phyloP scores from a whole-genome alignment of 1,284 basidiomycete genomes.

The Fomitopsis palustris region DNA sequence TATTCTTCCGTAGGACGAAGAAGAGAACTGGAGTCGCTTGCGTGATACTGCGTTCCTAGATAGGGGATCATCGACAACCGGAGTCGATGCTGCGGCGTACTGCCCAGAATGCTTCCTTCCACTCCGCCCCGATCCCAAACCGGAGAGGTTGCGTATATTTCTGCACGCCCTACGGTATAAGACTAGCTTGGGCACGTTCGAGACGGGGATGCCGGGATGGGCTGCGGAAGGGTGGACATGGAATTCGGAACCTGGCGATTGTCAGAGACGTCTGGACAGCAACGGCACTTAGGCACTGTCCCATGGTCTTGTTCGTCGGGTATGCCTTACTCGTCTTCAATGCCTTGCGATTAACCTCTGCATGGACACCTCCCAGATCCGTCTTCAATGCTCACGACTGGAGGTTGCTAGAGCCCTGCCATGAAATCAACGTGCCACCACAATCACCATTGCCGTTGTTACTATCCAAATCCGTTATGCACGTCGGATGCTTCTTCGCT shows the following conservation, averaged over 20 bases:
- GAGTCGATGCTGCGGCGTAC: constrained; percentile 34
- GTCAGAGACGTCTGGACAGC: too few species aligned
- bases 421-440: too few species aligned
- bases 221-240: constrained; percentile 61
- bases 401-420: too few species aligned
- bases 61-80: constrained; percentile 32
- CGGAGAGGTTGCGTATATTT: constrained; percentile 90
- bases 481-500: too few species aligned
- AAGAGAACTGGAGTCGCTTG: constrained; percentile 91
- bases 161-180: constrained; percentile 87
- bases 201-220: constrained; percentile 76
- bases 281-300: too few species aligned
- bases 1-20: constrained; percentile 69
- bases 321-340: too few species aligned
- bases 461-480: too few species aligned
- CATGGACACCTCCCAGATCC: too few species aligned
- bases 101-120: constrained; percentile 90
- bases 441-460: too few species aligned
- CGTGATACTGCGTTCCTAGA: constrained; percentile 78
- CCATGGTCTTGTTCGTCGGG: too few species aligned
- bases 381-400: too few species aligned
- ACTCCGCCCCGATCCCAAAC: constrained; percentile 85
- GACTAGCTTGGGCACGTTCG: constrained; percentile 66
- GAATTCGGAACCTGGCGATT: constrained; percentile 36
- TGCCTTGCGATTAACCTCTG: too few species aligned